phyloP scores from a whole-genome alignment of 2,329 filamentous ascomycete genomes.

The Xylariaceae sp. region DNA sequence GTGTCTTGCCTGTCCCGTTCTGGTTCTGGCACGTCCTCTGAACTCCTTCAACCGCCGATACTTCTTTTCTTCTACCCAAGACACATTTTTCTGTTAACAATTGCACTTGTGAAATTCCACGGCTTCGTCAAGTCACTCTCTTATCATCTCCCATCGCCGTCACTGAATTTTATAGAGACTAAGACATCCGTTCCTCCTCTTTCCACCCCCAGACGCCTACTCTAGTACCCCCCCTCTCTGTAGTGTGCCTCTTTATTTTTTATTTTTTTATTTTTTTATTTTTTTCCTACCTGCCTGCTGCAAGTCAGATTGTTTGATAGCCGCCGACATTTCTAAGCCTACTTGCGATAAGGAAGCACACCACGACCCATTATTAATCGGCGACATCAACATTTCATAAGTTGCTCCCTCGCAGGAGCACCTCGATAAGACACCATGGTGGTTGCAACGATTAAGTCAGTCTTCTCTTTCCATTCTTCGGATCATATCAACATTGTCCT shows the following conservation, averaged over 20 bases:
- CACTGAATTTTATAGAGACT: slow-evolving; percentile 21
- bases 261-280: slow-evolving; percentile 6
- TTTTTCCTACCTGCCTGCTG: slow-evolving; percentile 12
- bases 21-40: background rate
- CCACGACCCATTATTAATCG: slow-evolving; percentile 14
- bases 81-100: background rate
- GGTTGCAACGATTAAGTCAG: slow-evolving; percentile 68
- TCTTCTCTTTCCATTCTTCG: slow-evolving; percentile 27
- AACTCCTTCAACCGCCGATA: slow-evolving; percentile 7
- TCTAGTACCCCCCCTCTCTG: slow-evolving; percentile 22
- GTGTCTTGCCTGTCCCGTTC: slow-evolving; percentile 1
- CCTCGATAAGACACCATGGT: slow-evolving; percentile 54
- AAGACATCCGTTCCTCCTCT: slow-evolving; percentile 17
- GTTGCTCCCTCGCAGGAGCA: slow-evolving; percentile 44
- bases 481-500: slow-evolving; percentile 16
- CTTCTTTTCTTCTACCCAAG: slow-evolving; percentile 8
- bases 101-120: slow-evolving; percentile 26
- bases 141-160: slow-evolving; percentile 22
- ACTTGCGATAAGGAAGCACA: slow-evolving; percentile 32
- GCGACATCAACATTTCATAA: slow-evolving; percentile 16
- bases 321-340: slow-evolving; percentile 30
- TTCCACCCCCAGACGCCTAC: background rate
- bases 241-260: slow-evolving; percentile 16
- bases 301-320: slow-evolving; percentile 31
- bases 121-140: slow-evolving; percentile 14